phyloP scores from a whole-genome alignment of 352 stramenopile species.

The Saprolegnia parasitica region DNA sequence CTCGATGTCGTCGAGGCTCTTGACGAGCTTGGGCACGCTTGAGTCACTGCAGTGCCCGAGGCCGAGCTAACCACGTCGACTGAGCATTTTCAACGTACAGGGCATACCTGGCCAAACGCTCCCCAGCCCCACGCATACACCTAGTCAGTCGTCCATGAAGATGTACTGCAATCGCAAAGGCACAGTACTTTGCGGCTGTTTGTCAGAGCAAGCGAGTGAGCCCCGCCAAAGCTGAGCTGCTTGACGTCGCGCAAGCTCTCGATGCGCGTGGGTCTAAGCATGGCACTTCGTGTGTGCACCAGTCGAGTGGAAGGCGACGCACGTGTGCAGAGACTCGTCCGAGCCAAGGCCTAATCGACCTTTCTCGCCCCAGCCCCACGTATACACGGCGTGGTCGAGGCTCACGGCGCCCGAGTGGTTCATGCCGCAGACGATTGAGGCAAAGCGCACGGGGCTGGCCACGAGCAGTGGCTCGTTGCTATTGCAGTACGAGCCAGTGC shows the following conservation, averaged over 20 bases:
- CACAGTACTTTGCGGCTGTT: conserved; percentile 6
- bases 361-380: conserved; percentile 24
- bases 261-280: conserved; percentile 12
- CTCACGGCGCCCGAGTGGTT: conserved; percentile 13
- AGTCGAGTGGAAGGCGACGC: not conserved
- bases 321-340: conserved; percentile 5
- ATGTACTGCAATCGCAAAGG: too few species aligned
- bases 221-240: conserved; percentile 8
- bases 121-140: conserved; percentile 26
- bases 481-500: conserved; percentile 9
- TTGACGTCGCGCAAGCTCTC: not conserved
- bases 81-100: too few species aligned
- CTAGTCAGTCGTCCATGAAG: not conserved
- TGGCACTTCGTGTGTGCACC: not conserved
- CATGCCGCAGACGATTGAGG: conserved; percentile 10
- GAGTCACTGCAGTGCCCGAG: not conserved
- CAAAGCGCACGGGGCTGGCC: not conserved
- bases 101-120: conserved; percentile 14
- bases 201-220: conserved; percentile 14
- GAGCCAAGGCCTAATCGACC: conserved; percentile 15
- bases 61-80: conserved; percentile 1
- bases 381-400: conserved; percentile 3
- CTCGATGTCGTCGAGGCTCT: conserved; percentile 1
- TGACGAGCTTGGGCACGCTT: conserved; percentile 11
- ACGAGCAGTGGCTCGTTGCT: not conserved